Evolutionary conservation across 192 early-diverging fungal species (phyloP).

Genomic region (Thoreauomyces humboldtii): DNA sequence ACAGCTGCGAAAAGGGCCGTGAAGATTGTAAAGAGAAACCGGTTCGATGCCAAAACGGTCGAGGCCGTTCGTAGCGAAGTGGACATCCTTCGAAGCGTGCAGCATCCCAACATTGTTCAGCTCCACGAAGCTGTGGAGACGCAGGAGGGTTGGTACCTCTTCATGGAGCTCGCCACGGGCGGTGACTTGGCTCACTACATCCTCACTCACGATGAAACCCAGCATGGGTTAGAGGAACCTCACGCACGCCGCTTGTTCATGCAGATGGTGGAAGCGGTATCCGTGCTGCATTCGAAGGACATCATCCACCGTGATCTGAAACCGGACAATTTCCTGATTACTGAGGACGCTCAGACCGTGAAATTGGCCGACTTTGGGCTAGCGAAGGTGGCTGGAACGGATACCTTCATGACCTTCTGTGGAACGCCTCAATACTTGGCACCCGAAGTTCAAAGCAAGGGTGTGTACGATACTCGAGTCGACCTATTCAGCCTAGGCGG

Average conservation of each 20-base stretch:
- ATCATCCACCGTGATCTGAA: conserved; percentile 76
- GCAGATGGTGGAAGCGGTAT: conserved; percentile 63
- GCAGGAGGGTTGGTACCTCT: conserved; percentile 16
- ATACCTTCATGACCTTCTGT: conserved; percentile 22
- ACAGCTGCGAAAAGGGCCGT: conserved; percentile 32
- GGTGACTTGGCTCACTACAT: conserved; percentile 36
- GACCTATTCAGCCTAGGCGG: conserved; percentile 42
- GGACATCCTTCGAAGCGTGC: background rate
- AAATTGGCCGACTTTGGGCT: conserved; percentile 95
- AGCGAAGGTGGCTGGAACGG: conserved; percentile 48
- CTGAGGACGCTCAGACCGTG: background rate
- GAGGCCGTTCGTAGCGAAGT: conserved; percentile 25
- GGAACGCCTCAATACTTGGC: conserved; percentile 35
- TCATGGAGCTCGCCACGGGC: conserved; percentile 30
- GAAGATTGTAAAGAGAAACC: conserved; percentile 32
- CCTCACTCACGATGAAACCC: no score
- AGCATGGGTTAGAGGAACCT: conserved; percentile 12
- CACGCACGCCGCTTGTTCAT: conserved; percentile 18
- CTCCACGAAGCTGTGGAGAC: conserved; percentile 32
- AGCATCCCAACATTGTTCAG: conserved; percentile 31
- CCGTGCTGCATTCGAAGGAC: conserved; percentile 67
- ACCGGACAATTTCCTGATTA: conserved; percentile 38
- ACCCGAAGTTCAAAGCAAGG: conserved; percentile 27
- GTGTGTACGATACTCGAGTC: conserved; percentile 32
- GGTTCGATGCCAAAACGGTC: conserved; percentile 30